A percentile compares a stretch with the other conserved stretches of the same genome.
Conservation (phyloP, 2,329 filamentous ascomycete genomes). For the Cladophialophora yegresii region DNA sequence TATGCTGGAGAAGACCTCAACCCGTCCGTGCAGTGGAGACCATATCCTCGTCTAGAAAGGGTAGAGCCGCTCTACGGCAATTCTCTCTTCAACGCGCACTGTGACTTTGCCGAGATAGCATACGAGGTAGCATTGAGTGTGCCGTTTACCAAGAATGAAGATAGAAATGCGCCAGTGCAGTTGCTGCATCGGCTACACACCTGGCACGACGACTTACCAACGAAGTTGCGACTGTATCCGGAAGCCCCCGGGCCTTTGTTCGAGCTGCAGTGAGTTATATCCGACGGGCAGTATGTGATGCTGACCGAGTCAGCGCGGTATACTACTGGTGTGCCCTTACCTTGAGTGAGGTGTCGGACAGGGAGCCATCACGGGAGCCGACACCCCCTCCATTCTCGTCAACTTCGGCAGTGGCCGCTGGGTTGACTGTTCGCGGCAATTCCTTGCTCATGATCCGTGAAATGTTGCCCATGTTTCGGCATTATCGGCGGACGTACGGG, state of each 20-base stretch:
- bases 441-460: conserved; percentile 12
- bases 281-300: neutral
- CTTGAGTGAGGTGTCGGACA: conserved; percentile 9
- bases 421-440: conserved; percentile 1
- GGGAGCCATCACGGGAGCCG: neutral
- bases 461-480: conserved; percentile 10
- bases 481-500: conserved; percentile 8
- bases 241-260: conserved; percentile 8
- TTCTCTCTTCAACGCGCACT: neutral
- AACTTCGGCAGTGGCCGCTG: neutral
- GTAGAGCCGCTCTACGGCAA: conserved; percentile 7
- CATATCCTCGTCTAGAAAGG: conserved; percentile 6
- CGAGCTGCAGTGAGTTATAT: conserved; percentile 11
- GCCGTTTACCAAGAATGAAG: neutral
- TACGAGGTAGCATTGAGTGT: conserved; percentile 14
- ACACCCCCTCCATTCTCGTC: neutral
- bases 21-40: conserved; percentile 6
- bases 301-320: neutral
- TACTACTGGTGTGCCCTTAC: conserved; percentile 11
- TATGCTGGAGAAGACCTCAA: conserved; percentile 5
- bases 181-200: conserved; percentile 4
- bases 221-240: neutral
- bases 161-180: conserved; percentile 3
- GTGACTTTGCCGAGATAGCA: conserved; percentile 15
- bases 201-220: conserved; percentile 5